Conservation (phyloP, 2,329 filamentous ascomycete species). For the Arthrobotrys iridis region DNA sequence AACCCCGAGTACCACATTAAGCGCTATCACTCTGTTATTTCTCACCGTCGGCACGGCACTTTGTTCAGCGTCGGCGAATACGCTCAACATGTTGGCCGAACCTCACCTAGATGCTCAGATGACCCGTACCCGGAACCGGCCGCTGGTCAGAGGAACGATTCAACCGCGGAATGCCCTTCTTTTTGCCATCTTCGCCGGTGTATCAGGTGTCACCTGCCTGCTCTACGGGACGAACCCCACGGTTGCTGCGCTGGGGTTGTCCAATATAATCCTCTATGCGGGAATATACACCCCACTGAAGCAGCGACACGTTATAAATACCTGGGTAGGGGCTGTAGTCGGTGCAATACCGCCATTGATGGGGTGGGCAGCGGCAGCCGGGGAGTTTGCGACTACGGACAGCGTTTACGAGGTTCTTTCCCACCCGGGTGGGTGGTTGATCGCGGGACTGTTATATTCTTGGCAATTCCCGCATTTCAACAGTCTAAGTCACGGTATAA, state of each 20-base stretch:
- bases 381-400: conserved; percentile 72
- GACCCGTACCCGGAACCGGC: conserved; percentile 89
- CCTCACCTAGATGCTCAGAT: conserved; percentile 89
- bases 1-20: conserved; percentile 79
- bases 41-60: conserved; percentile 88
- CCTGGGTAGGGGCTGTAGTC: conserved; percentile 92
- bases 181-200: conserved; percentile 80
- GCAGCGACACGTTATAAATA: conserved; percentile 84
- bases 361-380: conserved; percentile 96
- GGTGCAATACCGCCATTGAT: conserved; percentile 94
- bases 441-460: conserved; percentile 84
- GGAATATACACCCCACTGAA: conserved; percentile 94
- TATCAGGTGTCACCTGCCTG: conserved; percentile 75
- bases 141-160: conserved; percentile 83
- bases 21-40: conserved; percentile 89
- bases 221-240: conserved; percentile 95
- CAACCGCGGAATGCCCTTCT: conserved; percentile 75
- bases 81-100: conserved; percentile 97
- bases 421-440: conserved; percentile 79
- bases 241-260: conserved; percentile 81
- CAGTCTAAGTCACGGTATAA: conserved; percentile 85
- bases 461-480: conserved; percentile 99
- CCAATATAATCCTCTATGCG: conserved; percentile 90
- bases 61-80: conserved; percentile 89
- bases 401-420: conserved; percentile 42